Conservation (phyloP, 2,329 filamentous ascomycete species). For the Claviceps maximensis region DNA sequence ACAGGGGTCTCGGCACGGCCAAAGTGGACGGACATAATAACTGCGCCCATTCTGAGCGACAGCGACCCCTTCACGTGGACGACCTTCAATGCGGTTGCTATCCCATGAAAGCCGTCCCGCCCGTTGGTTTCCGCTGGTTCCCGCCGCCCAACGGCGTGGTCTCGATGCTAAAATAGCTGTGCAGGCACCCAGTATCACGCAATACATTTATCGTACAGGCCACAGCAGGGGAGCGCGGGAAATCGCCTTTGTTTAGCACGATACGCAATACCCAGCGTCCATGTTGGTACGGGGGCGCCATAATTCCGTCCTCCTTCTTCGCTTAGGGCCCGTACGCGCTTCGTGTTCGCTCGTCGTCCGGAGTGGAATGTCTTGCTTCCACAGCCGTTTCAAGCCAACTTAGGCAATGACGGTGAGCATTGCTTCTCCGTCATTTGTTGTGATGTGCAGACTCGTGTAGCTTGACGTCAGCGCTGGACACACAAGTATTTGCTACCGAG, state of each 20-base stretch:
- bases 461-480: neutral
- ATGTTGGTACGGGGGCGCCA: neutral
- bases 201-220: neutral
- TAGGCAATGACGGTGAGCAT: neutral
- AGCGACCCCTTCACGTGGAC: slow-evolving; percentile 3
- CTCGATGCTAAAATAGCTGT: neutral
- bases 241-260: neutral
- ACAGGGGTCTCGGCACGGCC: neutral
- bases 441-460: slow-evolving; percentile 2
- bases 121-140: neutral
- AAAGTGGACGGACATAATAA: neutral
- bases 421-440: neutral
- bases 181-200: neutral
- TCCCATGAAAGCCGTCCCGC: neutral
- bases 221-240: neutral
- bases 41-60: neutral
- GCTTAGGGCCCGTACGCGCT: neutral
- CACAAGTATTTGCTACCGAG: neutral
- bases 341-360: neutral
- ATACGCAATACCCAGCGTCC: neutral
- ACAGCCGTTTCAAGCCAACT: neutral
- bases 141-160: neutral
- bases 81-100: slow-evolving; percentile 2
- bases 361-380: neutral
- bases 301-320: neutral